Percentiles rank a stretch among this genome's conserved stretches.
Evolutionary conservation across 1,284 basidiomycete genomes (phyloP).

Genomic region (Retiboletus flavoniger): DNA sequence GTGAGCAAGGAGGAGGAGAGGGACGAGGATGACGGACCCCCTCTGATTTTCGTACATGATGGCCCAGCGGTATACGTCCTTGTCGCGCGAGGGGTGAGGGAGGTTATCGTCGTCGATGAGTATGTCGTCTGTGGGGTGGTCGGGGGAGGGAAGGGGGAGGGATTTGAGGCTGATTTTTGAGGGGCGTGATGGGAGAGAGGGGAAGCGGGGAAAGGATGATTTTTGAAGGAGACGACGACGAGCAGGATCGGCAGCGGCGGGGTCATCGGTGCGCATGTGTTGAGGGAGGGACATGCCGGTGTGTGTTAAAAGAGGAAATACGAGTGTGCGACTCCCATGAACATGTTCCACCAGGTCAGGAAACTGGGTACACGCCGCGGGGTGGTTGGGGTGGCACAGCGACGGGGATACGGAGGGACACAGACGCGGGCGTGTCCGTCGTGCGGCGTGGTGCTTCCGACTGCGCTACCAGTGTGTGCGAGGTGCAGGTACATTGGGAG

Average conservation of each 20-base stretch:
- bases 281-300: constrained; percentile 22
- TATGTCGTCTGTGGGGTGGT: constrained; percentile 31
- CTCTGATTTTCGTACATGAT: constrained; percentile 76
- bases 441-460: constrained; percentile 57
- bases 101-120: constrained; percentile 35
- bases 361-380: constrained; percentile 9
- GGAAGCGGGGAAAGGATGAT: constrained; percentile 31
- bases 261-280: constrained; percentile 38
- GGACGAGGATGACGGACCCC: constrained; percentile 51
- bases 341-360: constrained; percentile 17
- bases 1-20: constrained; percentile 7
- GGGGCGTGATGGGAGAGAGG: constrained; percentile 32
- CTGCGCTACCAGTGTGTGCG: constrained; percentile 65
- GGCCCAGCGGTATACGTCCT: constrained; percentile 70
- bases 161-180: neutral
- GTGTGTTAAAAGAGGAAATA: constrained; percentile 12
- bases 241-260: constrained; percentile 43
- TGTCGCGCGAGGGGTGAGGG: constrained; percentile 34
- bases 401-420: constrained; percentile 19
- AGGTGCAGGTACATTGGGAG: constrained; percentile 62
- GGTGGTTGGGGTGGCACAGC: constrained; percentile 6
- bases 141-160: neutral
- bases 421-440: constrained; percentile 48
- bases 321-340: constrained; percentile 4
- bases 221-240: constrained; percentile 43